Base-by-base conservation (phyloP, 768 basidiomycete genomes). In the Naematelia aurantialba region DNA sequence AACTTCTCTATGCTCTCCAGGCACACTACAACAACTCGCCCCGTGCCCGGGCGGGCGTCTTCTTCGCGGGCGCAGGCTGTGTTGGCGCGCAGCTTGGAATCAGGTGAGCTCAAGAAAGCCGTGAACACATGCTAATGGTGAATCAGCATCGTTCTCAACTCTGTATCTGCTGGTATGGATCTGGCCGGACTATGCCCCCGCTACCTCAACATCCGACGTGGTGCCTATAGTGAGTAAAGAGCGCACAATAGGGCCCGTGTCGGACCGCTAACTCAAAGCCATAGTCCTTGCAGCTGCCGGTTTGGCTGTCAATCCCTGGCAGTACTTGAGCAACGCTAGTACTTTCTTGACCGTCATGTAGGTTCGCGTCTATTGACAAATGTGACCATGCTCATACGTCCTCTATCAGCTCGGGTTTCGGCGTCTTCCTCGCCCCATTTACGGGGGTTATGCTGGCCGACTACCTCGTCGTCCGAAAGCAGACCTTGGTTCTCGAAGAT, bases 21-120 rank as follows among this genome's bases (percentile, higher is more conserved):
- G 57, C 48, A 2, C 53, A 61, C 34, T 70, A 66, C 58, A 50
- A 61, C 19, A 26, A 31, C 14, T 51, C 56, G 13, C 55, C 70
- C 3, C 54, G 57, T 12, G 53, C 54, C n/a, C 59, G 73, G 30
- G 73, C 73, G 0, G 70, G 72, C 2, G 52, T 63, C 14, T 73
- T 65, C 60, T 58, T 64, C 49, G 52, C 55, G 45, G 56, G 58
- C 31, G 21, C 53, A 11, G 58, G 58, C 29, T 55, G 39, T 19
- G 52, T 54, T 39, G 34, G 60, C 29, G 58, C 52, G 13, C 61
- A 59, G 34, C 30, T 58, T 8, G 54, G 25, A 25, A n/a, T n/a
- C n/a, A n/a, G n/a, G n/a, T n/a, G n/a, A n/a, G n/a, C n/a, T n/a
- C n/a, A n/a, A n/a, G n/a, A n/a, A n/a, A n/a, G n/a, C 10, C 59